Base-by-base conservation (phyloP, 1,284 basidiomycete species). In the Peniophora sp. region DNA sequence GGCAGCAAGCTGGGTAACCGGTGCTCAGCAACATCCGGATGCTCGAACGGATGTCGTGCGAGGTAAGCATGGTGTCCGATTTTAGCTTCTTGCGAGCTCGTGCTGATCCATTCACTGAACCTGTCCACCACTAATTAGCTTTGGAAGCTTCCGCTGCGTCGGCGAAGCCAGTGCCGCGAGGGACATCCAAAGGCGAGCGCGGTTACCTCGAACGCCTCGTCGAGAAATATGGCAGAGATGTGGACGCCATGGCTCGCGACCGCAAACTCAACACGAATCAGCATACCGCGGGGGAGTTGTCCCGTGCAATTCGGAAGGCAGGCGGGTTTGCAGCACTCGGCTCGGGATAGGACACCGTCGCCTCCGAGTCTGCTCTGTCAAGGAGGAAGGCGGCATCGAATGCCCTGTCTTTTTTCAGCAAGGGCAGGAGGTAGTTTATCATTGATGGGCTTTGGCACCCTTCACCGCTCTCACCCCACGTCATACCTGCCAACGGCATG, bases 221-320 rank as follows among this genome's bases (percentile, higher is more conserved):
- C 10, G 64, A 67, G 38, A 85, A 80, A 65, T 75, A 98, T 68
- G 88, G 85, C 0, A 70, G 75, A 36, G 87, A 98, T 68, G 69
- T 84, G 17, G 77, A 81, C 23, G 73, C 69, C 38, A 97, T 97
- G 92, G 81, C 84, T 10, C 75, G 74, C 56, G 95, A 98, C 69
- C 70, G 81, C 56, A 85, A 77, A 65, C 66, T 88, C 55, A 98
- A 99, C 63, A 69, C 80, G 20, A 85, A 85, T 68, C 96, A 98
- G 69, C 83, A 87, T 64, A 98, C 94, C 3, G 77, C 74, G 35
- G 95, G 92, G 16, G 84, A 95, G 69, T 70, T 99, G 62, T 76
- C 64, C 57, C 72, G 80, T 61, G 82, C 80, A 36, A 69, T 88
- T 52, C 65, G 61, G 53, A 81, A 75, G 60, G 77, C 79, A 27